Percentiles rank a stretch among this genome's conserved stretches.
Conservation (phyloP, 257 asterid species). For the Solanum commersonii region DNA sequence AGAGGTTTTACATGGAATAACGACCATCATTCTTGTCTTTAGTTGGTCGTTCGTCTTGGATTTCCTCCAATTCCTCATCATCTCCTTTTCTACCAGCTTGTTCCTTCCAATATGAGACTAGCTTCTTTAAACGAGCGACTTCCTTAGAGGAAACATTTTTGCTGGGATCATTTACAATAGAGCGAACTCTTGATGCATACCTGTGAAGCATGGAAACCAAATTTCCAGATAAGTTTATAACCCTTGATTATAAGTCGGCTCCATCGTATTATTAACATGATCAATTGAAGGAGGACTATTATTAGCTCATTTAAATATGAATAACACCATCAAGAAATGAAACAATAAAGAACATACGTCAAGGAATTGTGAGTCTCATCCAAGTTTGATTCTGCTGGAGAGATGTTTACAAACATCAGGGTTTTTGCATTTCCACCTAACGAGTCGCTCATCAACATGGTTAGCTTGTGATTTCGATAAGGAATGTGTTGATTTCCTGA, state of each 20-base stretch:
- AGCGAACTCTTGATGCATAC: conserved; percentile 93
- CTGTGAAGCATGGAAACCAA: conserved; percentile 17
- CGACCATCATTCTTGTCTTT: conserved; percentile 58
- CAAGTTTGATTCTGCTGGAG: conserved; percentile 90
- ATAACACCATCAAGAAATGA: background rate
- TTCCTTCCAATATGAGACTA: conserved; percentile 80
- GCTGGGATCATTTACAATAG: conserved; percentile 84
- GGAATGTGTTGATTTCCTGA: conserved; percentile 88
- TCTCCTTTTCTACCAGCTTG: conserved; percentile 79
- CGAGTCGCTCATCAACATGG: conserved; percentile 98
- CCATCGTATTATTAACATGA: background rate
- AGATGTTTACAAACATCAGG: conserved; percentile 82
- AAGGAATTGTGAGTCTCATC: conserved; percentile 94
- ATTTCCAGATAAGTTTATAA: background rate
- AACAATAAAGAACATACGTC: conserved; percentile 30
- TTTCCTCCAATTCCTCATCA: conserved; percentile 79
- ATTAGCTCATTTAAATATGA: background rate
- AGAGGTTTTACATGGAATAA: conserved; percentile 47
- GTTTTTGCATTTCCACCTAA: conserved; percentile 98
- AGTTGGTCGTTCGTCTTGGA: conserved; percentile 55
- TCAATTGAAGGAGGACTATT: background rate
- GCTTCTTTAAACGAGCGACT: conserved; percentile 80
- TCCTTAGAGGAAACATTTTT: conserved; percentile 86
- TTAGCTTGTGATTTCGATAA: conserved; percentile 90
- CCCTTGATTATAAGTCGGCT: background rate